Base-by-base conservation (phyloP, 495 filamentous ascomycete genomes). In the Penicillium argentinense region DNA sequence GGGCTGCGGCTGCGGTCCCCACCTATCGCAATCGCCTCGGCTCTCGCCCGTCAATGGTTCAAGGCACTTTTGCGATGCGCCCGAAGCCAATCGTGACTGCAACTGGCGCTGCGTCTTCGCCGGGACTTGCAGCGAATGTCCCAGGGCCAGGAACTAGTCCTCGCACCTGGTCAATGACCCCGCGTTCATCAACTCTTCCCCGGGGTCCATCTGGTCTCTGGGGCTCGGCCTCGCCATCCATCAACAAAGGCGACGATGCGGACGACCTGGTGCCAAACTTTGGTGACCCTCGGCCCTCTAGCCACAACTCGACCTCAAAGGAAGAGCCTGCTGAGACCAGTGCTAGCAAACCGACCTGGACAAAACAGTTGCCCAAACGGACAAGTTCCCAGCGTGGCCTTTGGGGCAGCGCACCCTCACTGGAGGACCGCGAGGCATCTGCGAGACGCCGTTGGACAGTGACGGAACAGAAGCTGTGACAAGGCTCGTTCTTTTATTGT, bases 361-460 rank as follows among this genome's bases (percentile, higher is more conserved):
- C 49, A 4, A 60, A 53, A 25, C 52, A 66, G 18, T n/a, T 68
- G 13, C 66, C 67, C 4, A 62, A 68, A 34, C 57, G 63, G 29
- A 67, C 67, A 0, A 39, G 47, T 8, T 70, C 67, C 4, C 71
- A 76, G 34, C 64, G 67, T 7, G 71, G 73, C 9, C 63, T 76
- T 7, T 76, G 73, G 73, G 63, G 70, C 2, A 66, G 69, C 51
- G 64, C 62, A 2, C 59, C 57, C 9, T 22, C 66, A n/a, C 50
- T 63, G 45, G 61, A 63, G 37, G 66, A 66, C 33, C 62, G 58
- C n/a, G 63, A 71, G 9, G 26, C 36, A 6, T 36, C 49, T 16
- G 50, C 64, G 21, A 64, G 66, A 36, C 66, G 73, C 24, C 64
- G 73, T 40, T 76, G 73, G 73, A 73, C 73, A 3, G 62, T 76